Base-by-base conservation (phyloP, 1,284 basidiomycete species). In the Malassezia vespertilionis region DNA sequence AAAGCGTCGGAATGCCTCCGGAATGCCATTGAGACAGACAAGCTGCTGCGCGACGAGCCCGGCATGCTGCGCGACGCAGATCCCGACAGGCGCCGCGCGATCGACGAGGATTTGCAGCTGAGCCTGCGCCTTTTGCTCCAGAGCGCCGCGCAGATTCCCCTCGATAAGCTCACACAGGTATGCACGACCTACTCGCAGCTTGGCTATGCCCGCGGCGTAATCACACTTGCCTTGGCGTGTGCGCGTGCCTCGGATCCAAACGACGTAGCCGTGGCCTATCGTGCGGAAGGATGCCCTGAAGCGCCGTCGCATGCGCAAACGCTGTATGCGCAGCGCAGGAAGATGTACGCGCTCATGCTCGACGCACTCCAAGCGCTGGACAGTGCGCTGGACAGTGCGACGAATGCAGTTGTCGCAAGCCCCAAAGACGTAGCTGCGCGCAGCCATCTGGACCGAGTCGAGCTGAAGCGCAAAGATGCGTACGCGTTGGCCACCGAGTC, bases 1-100 rank as follows among this genome's bases (percentile, higher is more conserved):
- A 97, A 97, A 84, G 91, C 91, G 1, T 84, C 87, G 66, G 93
- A 99, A 73, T 86, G 83, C 58, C 78, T 95, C 34, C 83, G 88
- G 6, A 84, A 85, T 60, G 89, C 93, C 20, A 82, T 84, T 37
- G 86, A 90, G 68, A 81, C 84, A 12, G 36, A 44, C 24, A 17
- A 14, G 26, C 37, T 38, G 22, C 48, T 44, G 14, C 76, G 78
- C 39, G 83, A 82, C 63, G 40, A 78, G 82, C 58, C 56, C 30
- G 41, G 51, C 20, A 40, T 50, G 38, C 33, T 36, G 20, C n/a
- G 17, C 20, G 44, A 11, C 15, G 14, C 48, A 22, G 17, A 39
- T 17, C 5, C 15, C 44, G 9, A 8, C 15, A 36, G 42, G 24
- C 44, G 33, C 17, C 28, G 15, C 12, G 42, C 36, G 24, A 39